Percentiles rank a stretch among this genome's conserved stretches.
These are phyloP conservation scores for Mucor velutinosus DNA, from an alignment of 371 early-diverging fungal genomes.

Conservation along the genomic window DNA sequence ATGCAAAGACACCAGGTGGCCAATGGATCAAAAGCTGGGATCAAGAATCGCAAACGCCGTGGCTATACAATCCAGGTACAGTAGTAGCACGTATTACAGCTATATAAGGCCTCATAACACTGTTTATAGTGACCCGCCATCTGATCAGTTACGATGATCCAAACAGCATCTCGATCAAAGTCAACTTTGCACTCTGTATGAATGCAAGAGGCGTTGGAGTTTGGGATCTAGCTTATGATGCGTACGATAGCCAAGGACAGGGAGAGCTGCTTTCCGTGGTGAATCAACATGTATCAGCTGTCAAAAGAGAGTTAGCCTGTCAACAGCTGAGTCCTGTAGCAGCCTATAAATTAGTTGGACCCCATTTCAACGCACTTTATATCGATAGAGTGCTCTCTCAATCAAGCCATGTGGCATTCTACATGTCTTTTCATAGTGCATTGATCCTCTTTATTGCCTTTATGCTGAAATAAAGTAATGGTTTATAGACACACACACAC, in stretches of 20 bases:
- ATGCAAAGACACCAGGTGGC: slow-evolving; percentile 45
- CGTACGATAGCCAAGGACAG: not conserved
- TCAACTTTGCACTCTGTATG: slow-evolving; percentile 46
- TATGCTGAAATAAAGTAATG: not conserved
- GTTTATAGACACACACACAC: too few relatives aligned
- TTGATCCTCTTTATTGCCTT: not conserved
- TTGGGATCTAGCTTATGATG: slow-evolving; percentile 15
- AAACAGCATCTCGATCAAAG: slow-evolving; percentile 53
- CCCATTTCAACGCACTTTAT: slow-evolving; percentile 10
- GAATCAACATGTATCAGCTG: not conserved
- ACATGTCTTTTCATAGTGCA: not conserved
- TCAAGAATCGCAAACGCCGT: slow-evolving; percentile 56
- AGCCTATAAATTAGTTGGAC: slow-evolving; percentile 6
- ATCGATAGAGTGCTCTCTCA: not conserved
- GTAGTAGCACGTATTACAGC: not conserved
- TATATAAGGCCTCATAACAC: not conserved
- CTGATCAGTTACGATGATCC: slow-evolving; percentile 69
- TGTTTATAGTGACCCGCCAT: slow-evolving; percentile 29
- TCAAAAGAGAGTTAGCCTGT: not conserved
- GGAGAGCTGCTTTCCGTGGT: slow-evolving; percentile 5
- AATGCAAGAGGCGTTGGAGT: slow-evolving; percentile 34
- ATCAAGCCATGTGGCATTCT: not conserved
- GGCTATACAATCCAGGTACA: slow-evolving; percentile 58
- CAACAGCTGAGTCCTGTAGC: not conserved
- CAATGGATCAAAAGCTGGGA: slow-evolving; percentile 69